Evolutionary conservation across 345 rosid genomes (phyloP).

Genomic region (Boechera stricta): DNA sequence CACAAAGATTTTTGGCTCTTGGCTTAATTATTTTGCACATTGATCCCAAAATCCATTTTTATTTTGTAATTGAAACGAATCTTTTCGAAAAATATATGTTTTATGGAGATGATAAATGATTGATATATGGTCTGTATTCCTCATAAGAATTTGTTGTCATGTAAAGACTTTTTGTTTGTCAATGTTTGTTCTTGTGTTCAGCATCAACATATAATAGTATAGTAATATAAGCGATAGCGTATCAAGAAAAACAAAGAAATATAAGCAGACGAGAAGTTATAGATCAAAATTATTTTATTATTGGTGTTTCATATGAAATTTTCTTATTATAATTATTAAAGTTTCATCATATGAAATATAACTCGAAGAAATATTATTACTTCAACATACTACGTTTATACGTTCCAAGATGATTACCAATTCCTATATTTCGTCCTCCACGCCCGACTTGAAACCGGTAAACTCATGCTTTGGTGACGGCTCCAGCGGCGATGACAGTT

Average conservation of each 20-base stretch:
- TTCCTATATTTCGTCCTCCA: not conserved
- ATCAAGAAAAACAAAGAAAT: not conserved
- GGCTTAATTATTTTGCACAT: slow-evolving; percentile 50
- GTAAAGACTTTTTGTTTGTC: slow-evolving; percentile 25
- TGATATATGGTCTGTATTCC: not conserved
- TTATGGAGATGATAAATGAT: slow-evolving; percentile 4
- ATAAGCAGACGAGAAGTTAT: not conserved
- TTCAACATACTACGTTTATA: not conserved
- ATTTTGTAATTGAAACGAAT: not conserved
- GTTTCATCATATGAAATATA: not conserved
- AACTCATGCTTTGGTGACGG: not conserved
- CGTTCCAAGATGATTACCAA: not conserved
- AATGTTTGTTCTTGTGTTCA: slow-evolving; percentile 11
- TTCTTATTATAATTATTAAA: not conserved
- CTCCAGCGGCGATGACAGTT: not conserved
- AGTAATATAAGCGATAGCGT: not conserved
- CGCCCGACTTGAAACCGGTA: not conserved
- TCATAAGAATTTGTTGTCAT: not conserved
- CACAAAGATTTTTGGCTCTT: slow-evolving; percentile 99
- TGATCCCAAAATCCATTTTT: not conserved
- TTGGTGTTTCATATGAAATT: not conserved
- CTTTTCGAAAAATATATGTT: not conserved
- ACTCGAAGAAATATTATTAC: not conserved
- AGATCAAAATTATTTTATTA: not conserved
- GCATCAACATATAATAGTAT: not conserved